Percentiles rank a stretch among this genome's conserved stretches.
Conservation (phyloP, 352 stramenopile genomes). For the Aphanomyces astaci region DNA sequence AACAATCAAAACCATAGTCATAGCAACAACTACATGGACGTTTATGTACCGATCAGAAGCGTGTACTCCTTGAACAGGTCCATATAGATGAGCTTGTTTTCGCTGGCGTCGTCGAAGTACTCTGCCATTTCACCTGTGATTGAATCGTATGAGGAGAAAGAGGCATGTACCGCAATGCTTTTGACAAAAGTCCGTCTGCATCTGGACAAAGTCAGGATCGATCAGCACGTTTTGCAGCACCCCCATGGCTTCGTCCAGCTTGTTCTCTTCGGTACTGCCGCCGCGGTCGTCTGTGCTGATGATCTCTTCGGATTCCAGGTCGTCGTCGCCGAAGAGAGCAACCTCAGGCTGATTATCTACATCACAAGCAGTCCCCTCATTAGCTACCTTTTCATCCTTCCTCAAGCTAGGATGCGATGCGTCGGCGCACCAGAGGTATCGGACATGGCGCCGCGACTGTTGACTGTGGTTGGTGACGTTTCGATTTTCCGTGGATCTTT, state of each 20-base stretch:
- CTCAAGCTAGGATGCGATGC: too few species aligned
- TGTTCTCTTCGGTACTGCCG: conserved; percentile 63
- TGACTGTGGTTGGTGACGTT: neutral
- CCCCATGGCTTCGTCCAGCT: conserved; percentile 77
- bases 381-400: too few species aligned
- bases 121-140: conserved; percentile 30
- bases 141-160: neutral
- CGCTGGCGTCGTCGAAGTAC: conserved; percentile 72
- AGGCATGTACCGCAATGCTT: conserved; percentile 54
- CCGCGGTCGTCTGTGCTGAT: conserved; percentile 53
- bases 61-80: conserved; percentile 74
- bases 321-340: neutral
- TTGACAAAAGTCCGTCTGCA: conserved; percentile 71
- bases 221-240: conserved; percentile 72
- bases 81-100: conserved; percentile 83
- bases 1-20: too few species aligned
- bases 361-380: too few species aligned
- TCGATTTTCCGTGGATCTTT: neutral
- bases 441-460: neutral
- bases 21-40: too few species aligned
- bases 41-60: conserved; percentile 53
- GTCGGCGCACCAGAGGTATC: neutral
- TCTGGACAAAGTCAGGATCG: conserved; percentile 65
- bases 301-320: conserved; percentile 41
- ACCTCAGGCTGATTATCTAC: conserved; percentile 12